phyloP scores from a whole-genome alignment of 108 stramenopile species.

The Cylindrotheca fusiformis region DNA sequence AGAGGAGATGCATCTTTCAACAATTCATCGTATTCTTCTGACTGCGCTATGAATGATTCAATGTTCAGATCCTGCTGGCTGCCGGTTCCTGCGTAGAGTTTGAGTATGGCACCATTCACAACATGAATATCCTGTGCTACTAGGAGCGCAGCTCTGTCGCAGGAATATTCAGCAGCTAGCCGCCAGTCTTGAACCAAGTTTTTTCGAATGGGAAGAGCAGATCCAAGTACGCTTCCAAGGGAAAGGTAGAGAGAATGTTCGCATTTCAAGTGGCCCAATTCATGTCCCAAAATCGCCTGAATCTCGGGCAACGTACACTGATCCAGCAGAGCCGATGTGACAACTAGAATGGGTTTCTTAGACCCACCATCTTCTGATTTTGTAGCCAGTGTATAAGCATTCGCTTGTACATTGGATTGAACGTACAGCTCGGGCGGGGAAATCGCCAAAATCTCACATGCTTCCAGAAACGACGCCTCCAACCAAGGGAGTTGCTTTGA shows the following conservation, averaged over 20 bases:
- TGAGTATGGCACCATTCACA: slow-evolving; percentile 62
- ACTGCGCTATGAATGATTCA: slow-evolving; percentile 60
- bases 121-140: slow-evolving; percentile 65
- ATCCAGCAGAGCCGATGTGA: slow-evolving; percentile 59
- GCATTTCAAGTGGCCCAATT: slow-evolving; percentile 78
- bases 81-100: slow-evolving; percentile 60
- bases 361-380: background rate
- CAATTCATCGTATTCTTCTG: slow-evolving; percentile 52
- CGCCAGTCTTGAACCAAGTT: slow-evolving; percentile 41
- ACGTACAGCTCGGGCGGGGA: slow-evolving; percentile 47
- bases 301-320: slow-evolving; percentile 52
- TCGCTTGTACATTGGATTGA: slow-evolving; percentile 51
- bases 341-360: slow-evolving; percentile 24
- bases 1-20: slow-evolving; percentile 34
- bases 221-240: slow-evolving; percentile 43
- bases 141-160: slow-evolving; percentile 70
- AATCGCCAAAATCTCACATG: slow-evolving; percentile 35
- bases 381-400: slow-evolving; percentile 58
- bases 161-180: slow-evolving; percentile 74
- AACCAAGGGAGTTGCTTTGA: slow-evolving; percentile 42
- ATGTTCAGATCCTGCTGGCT: slow-evolving; percentile 27
- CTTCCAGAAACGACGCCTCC: slow-evolving; percentile 33
- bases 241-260: slow-evolving; percentile 77
- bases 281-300: slow-evolving; percentile 72
- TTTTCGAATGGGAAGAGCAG: slow-evolving; percentile 14